These are phyloP conservation scores for Iberis pinnata DNA, from an alignment of 345 rosid species.

Conservation along the genomic window DNA sequence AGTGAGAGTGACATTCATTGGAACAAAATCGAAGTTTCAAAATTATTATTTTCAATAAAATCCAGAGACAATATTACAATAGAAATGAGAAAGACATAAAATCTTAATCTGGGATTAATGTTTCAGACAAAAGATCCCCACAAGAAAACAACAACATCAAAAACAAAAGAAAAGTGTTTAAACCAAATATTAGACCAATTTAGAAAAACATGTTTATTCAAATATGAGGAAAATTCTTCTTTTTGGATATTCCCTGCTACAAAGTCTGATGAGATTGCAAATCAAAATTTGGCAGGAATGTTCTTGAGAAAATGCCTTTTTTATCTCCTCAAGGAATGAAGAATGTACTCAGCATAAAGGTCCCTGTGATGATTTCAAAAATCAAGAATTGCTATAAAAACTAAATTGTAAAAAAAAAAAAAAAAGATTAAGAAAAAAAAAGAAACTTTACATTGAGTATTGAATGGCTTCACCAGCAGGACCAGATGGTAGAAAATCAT, in stretches of 20 bases:
- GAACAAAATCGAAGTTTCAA: no score
- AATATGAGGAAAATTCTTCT: constrained; percentile 13
- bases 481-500: no score
- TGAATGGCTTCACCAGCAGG: no score
- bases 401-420: no score
- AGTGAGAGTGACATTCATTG: no score
- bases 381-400: constrained; percentile 11
- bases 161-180: neutral
- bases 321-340: constrained; percentile 70
- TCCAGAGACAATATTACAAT: neutral
- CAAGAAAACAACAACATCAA: constrained; percentile 1
- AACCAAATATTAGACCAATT: no score
- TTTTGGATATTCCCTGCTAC: constrained; percentile 10
- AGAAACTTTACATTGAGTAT: no score
- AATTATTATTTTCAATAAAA: no score
- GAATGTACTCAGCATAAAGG: constrained; percentile 75
- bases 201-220: no score
- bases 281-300: constrained; percentile 19
- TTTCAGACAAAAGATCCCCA: constrained; percentile 12
- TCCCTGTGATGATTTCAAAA: constrained; percentile 49
- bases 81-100: neutral
- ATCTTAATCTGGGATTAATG: neutral
- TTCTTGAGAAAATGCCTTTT: constrained; percentile 4
- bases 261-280: constrained; percentile 22
- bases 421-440: no score